These are phyloP conservation scores for Phanerodontia chrysosporium DNA, from an alignment of 768 basidiomycete species.

Conservation along the genomic window DNA sequence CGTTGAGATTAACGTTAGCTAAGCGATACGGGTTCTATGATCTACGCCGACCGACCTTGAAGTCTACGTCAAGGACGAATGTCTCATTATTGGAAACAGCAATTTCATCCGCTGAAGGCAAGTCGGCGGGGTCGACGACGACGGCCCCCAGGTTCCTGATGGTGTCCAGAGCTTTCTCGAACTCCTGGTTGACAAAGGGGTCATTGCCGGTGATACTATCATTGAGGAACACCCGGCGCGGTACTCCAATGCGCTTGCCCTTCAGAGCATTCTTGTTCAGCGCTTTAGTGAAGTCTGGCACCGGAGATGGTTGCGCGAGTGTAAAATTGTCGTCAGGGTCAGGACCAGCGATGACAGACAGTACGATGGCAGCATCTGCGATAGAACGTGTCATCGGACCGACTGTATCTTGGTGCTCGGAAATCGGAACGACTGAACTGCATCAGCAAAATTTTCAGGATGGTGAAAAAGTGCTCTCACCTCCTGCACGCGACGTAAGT, in stretches of 20 bases:
- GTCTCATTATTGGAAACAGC: conserved; percentile 46
- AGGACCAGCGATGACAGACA: conserved; percentile 36
- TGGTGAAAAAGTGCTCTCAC: conserved; percentile 32
- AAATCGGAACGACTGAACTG: conserved; percentile 41
- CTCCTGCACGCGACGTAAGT: conserved; percentile 31
- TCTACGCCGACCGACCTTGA: conserved; percentile 42
- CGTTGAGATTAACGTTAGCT: conserved; percentile 37
- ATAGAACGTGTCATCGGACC: conserved; percentile 34
- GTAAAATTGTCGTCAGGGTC: conserved; percentile 38
- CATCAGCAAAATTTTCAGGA: conserved; percentile 45
- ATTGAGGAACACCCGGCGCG: conserved; percentile 27
- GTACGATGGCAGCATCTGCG: conserved; percentile 31
- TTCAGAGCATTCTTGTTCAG: conserved; percentile 42
- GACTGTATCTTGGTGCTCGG: conserved; percentile 34
- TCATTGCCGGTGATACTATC: conserved; percentile 18
- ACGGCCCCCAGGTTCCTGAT: conserved; percentile 37
- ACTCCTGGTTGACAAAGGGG: conserved; percentile 27
- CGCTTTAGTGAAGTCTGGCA: conserved; percentile 53
- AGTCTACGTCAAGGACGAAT: conserved; percentile 51
- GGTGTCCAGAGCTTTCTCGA: conserved; percentile 29
- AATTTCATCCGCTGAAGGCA: conserved; percentile 50
- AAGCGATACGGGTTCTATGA: not conserved
- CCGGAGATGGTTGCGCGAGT: conserved; percentile 35
- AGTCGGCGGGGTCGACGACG: conserved; percentile 59
- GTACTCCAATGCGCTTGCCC: conserved; percentile 44